Base-by-base conservation (phyloP, 345 rosid species). In the Aquilaria sinensis region DNA sequence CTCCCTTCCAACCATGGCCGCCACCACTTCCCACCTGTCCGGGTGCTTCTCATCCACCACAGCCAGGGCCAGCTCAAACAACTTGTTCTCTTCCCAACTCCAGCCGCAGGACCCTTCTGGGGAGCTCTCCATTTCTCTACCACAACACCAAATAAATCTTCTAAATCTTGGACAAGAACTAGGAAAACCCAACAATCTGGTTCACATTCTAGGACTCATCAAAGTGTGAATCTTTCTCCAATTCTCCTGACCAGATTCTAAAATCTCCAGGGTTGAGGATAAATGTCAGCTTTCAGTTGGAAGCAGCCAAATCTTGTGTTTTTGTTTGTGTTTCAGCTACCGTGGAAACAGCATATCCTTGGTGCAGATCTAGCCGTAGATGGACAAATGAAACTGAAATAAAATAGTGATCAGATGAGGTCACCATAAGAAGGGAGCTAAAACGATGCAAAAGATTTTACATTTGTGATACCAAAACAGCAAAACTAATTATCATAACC, bases 81-180 rank as follows among this genome's bases (percentile, higher is more conserved):
- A 51, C 81, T 86, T 84, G 85, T 86, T 86, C 74, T 86, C 93
- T 67, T 84, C 87, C 93, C 89, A 86, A 72, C 82, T 83, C 89
- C 89, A 86, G 32, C 81, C 85, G 65, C 75, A 70, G 52, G 68
- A 62, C 59, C 70, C 67, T 56, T 59, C 57, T 2, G 70, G 69
- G 55, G 72, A 58, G 46, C 65, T 73, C 33, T 67, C 85, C 85
- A 82, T 80, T 12, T 57, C 32, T 33, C 15, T 51, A 31, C 2
- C 23, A 16, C 47, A 58, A 53, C 16, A 16, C 9, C 14, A 37
- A 37, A 37, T 10, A 37, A 62, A n/a, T 32, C 60, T 32, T 2
- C 48, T 6, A 30, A 37, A 31, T 48, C 57, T 56, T 56, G 58
- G 47, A 47, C 57, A 61, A 54, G 61, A 60, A 64, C 49, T 49